phyloP scores from a whole-genome alignment of 768 basidiomycete genomes.

The Hebeloma cylindrosporum region DNA sequence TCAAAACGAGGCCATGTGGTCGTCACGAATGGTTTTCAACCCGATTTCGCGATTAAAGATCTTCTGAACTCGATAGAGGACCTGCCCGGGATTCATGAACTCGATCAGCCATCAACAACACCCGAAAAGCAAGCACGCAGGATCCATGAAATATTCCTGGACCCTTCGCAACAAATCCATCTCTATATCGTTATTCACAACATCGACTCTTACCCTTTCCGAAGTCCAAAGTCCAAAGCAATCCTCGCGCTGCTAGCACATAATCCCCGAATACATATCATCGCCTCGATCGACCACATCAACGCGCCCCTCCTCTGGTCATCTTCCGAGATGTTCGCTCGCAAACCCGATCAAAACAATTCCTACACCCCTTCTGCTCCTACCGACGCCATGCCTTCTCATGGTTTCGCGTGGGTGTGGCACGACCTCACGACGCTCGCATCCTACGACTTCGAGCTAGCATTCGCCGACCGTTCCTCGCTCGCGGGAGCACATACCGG shows the following conservation, averaged over 20 bases:
- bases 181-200: slow-evolving; percentile 87
- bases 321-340: slow-evolving; percentile 57
- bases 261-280: slow-evolving; percentile 74
- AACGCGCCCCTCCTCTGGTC: slow-evolving; percentile 85
- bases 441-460: slow-evolving; percentile 78
- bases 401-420: slow-evolving; percentile 78
- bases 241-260: slow-evolving; percentile 72
- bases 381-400: slow-evolving; percentile 26
- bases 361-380: slow-evolving; percentile 26
- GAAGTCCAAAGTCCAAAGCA: slow-evolving; percentile 60
- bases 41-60: slow-evolving; percentile 66
- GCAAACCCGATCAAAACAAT: slow-evolving; percentile 39
- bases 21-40: slow-evolving; percentile 77
- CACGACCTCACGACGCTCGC: slow-evolving; percentile 88
- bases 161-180: slow-evolving; percentile 35
- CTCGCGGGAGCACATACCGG: slow-evolving; percentile 53
- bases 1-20: slow-evolving; percentile 67
- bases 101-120: slow-evolving; percentile 38
- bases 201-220: slow-evolving; percentile 76
- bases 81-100: slow-evolving; percentile 40
- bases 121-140: slow-evolving; percentile 64
- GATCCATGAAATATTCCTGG: slow-evolving; percentile 63
- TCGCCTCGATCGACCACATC: slow-evolving; percentile 86
- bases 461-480: slow-evolving; percentile 62
- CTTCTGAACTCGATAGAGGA: slow-evolving; percentile 61